Conservation (phyloP, 192 early-diverging fungal genomes). For the Coemansia aciculifera region DNA sequence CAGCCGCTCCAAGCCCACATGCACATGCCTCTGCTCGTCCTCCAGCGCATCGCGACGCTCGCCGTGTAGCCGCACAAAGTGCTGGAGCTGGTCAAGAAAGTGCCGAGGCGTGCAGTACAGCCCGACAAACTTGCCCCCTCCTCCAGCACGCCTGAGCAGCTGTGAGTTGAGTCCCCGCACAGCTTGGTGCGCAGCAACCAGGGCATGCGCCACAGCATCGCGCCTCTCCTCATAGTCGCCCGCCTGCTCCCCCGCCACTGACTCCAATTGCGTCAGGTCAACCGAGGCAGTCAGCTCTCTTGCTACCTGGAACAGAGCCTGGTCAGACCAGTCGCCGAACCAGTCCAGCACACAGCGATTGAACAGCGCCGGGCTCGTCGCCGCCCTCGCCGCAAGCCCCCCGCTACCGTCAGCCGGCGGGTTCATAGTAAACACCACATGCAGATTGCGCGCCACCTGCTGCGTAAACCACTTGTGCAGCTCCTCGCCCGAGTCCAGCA, state of each 20-base stretch:
- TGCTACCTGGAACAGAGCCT: constrained; percentile 98
- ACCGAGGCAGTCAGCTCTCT: constrained; percentile 90
- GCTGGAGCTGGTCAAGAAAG: constrained; percentile 95
- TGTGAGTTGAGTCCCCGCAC: constrained; percentile 83
- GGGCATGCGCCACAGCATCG: constrained; percentile 84
- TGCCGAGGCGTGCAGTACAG: constrained; percentile 96
- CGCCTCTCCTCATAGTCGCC: constrained; percentile 77
- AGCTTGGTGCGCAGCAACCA: constrained; percentile 92
- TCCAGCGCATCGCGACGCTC: constrained; percentile 95
- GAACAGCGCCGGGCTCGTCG: constrained; percentile 98
- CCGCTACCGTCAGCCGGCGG: constrained; percentile 80
- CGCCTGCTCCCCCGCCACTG: constrained; percentile 59
- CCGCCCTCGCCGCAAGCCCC: constrained; percentile 80
- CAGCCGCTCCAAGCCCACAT: constrained; percentile 95
- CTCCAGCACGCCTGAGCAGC: constrained; percentile 78
- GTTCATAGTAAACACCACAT: constrained; percentile 99
- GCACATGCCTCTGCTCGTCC: constrained; percentile 98
- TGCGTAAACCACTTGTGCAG: constrained; percentile 97
- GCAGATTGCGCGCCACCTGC: constrained; percentile 94
- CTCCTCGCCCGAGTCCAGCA: constrained; percentile 93
- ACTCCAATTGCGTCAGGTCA: constrained; percentile 68
- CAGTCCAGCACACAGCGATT: constrained; percentile 99
- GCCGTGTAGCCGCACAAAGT: constrained; percentile 85
- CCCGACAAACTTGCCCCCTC: constrained; percentile 24
- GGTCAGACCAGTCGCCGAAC: constrained; percentile 99